phyloP scores from a whole-genome alignment of 495 filamentous ascomycete genomes.

The Aspergillus sclerotioniger region DNA sequence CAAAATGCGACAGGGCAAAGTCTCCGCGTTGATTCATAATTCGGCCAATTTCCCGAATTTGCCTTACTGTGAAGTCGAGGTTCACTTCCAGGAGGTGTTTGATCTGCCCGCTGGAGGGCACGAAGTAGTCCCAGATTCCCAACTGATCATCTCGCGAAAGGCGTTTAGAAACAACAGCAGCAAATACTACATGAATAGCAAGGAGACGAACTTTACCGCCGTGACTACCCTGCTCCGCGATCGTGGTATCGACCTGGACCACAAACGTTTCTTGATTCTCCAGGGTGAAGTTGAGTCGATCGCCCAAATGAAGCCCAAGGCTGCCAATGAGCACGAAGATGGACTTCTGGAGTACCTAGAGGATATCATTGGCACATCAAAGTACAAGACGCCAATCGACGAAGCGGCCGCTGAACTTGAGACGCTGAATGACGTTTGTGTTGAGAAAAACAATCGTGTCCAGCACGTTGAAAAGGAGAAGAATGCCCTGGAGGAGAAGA shows the following conservation, averaged over 20 bases:
- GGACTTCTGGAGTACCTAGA: constrained; percentile 95
- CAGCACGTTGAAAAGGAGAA: constrained; percentile 99
- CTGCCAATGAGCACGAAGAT: constrained; percentile 90
- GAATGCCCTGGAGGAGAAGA: constrained; percentile 87
- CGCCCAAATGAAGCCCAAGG: constrained; percentile 98
- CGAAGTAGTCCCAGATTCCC: constrained; percentile 75
- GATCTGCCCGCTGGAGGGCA: constrained; percentile 74
- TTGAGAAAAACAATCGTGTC: constrained; percentile 90
- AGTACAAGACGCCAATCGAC: constrained; percentile 95
- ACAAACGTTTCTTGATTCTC: constrained; percentile 96
- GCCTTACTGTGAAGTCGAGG: constrained; percentile 89
- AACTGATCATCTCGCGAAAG: constrained; percentile 81
- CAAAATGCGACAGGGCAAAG: constrained; percentile 99
- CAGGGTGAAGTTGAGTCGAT: constrained; percentile 99
- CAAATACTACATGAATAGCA: constrained; percentile 93
- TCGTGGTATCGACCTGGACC: constrained; percentile 89
- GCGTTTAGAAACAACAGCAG: constrained; percentile 98
- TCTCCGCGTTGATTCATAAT: constrained; percentile 96
- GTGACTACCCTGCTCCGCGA: constrained; percentile 88
- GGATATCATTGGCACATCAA: constrained; percentile 97
- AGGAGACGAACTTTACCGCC: constrained; percentile 82
- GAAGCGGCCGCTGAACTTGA: constrained; percentile 88
- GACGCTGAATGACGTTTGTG: constrained; percentile 86
- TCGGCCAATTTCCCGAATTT: constrained; percentile 82
- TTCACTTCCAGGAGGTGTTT: constrained; percentile 92